Evolutionary conservation across 257 asterid genomes (phyloP), one percentile per base, ranked within the genome.

Genomic region (Solanum bulbocastanum): DNA sequence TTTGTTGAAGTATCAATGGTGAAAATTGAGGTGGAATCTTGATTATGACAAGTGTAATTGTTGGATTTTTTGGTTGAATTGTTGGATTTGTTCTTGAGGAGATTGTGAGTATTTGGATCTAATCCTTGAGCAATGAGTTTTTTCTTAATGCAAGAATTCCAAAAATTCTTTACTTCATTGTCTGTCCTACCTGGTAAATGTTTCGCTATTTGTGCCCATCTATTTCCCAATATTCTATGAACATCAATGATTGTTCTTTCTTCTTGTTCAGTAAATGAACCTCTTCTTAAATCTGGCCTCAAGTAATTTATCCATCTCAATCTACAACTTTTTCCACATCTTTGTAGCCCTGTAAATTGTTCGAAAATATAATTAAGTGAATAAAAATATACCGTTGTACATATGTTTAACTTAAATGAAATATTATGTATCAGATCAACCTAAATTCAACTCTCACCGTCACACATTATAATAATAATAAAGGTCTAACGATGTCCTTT

Each of bases 151-250:
- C 96, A 94, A 20, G 99, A 97, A 72, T 97, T 97, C 99, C 99
- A 97, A 87, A 94, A 97, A 85, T 97, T 97, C 93, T 97, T 97
- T 5, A 97, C 98, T 75, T 96, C 99, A 65, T 97, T 97, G 87
- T 97, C 99, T 0, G 99, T 97, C 86, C 99, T 91, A 1, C 99
- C 98, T 1, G 98, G 99, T 71, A 97, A 88, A 85, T 97, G 99
- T 83, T 96, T 97, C 3, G 99, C 99, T 65, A 97, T 97, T 39
- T 97, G 99, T 65, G 99, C 98, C 99, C 99, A 97, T 86, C 98
- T 86, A 90, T 97, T 97, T 52, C 98, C 99, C 36, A 97, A 83
- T 15, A 95, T 95, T 62, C 98, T 89, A 88, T 97, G 99, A 11
- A 97, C 96, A 85, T 95, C 98, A 22, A 97, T 88, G 84, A 97